Evolutionary conservation across 352 stramenopile genomes (phyloP).

Genomic region (Phytophthora brassicae): DNA sequence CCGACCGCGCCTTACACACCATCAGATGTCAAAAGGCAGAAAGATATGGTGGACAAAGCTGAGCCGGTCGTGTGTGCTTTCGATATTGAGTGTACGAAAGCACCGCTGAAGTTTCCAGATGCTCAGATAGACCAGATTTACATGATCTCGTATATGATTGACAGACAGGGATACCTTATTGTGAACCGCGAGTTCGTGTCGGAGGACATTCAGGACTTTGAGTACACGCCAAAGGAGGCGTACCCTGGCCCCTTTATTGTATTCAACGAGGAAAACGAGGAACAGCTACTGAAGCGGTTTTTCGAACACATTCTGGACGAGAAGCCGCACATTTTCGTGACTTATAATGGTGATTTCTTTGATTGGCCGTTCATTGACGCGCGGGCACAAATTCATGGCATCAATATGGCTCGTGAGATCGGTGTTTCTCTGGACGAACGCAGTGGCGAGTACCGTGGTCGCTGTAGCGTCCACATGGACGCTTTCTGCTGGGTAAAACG

Average conservation of each 20-base stretch:
- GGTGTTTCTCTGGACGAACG: conserved; percentile 73
- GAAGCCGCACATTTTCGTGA: conserved; percentile 98
- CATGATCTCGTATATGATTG: conserved; percentile 99
- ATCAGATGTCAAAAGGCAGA: conserved; percentile 50
- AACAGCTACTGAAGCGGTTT: conserved; percentile 84
- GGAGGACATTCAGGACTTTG: conserved; percentile 98
- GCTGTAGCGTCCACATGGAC: conserved; percentile 96
- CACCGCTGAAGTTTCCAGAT: conserved; percentile 98
- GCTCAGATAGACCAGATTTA: conserved; percentile 93
- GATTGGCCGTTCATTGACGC: conserved; percentile 98
- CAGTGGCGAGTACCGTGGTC: conserved; percentile 92
- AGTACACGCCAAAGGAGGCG: conserved; percentile 97
- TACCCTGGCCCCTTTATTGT: conserved; percentile 94
- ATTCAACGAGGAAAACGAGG: conserved; percentile 95
- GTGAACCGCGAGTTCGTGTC: conserved; percentile 96
- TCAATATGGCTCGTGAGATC: conserved; percentile 91
- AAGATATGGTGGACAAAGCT: conserved; percentile 92
- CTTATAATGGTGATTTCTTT: conserved; percentile 99
- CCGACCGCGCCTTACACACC: conserved; percentile 55
- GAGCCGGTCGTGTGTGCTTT: conserved; percentile 97
- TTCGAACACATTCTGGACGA: conserved; percentile 90
- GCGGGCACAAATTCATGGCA: conserved; percentile 89
- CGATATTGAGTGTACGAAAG: conserved; percentile 99
- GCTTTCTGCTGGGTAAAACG: conserved; percentile 99
- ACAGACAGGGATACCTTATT: conserved; percentile 95